Evolutionary conservation across 495 filamentous ascomycete species (phyloP), one percentile per base, ranked within the genome.

Genomic region (Xylaria venustula): DNA sequence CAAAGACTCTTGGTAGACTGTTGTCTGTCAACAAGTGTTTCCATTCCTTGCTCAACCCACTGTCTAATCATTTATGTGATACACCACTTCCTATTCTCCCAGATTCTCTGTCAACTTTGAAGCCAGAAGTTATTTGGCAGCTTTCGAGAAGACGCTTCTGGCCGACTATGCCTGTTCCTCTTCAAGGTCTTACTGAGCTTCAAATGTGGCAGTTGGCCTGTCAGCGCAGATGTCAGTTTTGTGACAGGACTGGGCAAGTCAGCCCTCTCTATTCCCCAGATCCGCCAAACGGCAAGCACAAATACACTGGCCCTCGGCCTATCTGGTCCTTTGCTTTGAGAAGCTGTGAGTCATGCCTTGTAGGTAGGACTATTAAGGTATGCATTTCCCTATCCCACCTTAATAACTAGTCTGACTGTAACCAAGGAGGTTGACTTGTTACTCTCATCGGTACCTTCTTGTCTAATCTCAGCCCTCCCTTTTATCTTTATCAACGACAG

Each of bases 261-360:
- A 28, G 22, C 22, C 26, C 25, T 23, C 15, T 36, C 51, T 0
- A 8, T n/a, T n/a, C 28, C 11, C 7, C 22, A 23, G 25, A 26
- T 15, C 46, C 34, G 22, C 34, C 46, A 49, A 48, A 63, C 59
- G 37, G 73, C 4, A 73, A 77, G 50, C 69, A 75, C 14, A 86
- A 75, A 69, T 78, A 80, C 56, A 67, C 72, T 46, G 82, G 83
- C 11, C 85, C 86, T 17, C 75, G 77, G 45, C 68, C 77, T 17
- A 71, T 90, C 22, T 93, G 89, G 87, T 72, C 86, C 0, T 90
- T 91, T 71, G 85, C 76, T 19, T 70, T 84, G 26, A 79, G 83
- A 50, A 72, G 79, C 36, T 93, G 90, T 69, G 85, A 78, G 3
- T 28, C 71, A 19, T 93, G 90, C 70, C 73, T 90, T n/a, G 55